Base-by-base conservation (phyloP, 1,284 basidiomycete genomes). In the Leucoagaricus sp. region DNA sequence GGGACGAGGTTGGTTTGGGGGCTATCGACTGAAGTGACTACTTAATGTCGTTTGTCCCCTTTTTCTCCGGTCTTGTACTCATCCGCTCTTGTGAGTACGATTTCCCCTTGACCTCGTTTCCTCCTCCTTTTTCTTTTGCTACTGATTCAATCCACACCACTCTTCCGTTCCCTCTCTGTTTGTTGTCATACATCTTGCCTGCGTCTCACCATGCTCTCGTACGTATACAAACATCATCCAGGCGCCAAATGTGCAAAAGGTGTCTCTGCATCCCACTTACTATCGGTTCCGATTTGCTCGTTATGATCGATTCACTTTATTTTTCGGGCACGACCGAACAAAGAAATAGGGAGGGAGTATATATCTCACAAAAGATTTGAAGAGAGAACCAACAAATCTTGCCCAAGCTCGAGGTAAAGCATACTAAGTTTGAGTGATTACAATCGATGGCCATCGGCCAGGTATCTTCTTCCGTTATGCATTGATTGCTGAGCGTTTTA, bases 121-220 rank as follows among this genome's bases (percentile, higher is more conserved):
- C 4, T 23, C 23, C 19, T 42, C 10, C 13, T 19, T 10, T 42
- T 42, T 21, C 23, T 65, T 70, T 23, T 65, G 63, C 64, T 64
- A 60, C 55, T 58, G 65, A 55, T 55, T 62, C n/a, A n/a, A n/a
- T n/a, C 63, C 62, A 57, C 64, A 55, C 36, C 36, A 38, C 36
- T 38, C 36, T 38, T 10, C 13, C 36, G 12, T 38, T 21, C 17
- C 23, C 17, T 42, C 19, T 9, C 21, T 19, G 17, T 13, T 34
- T 29, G 29, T 45, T 49, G 25, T 49, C 41, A 33, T 42, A 49
- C 48, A 29, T 48, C 58, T 52, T 57, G 51, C 54, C 42, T 49
- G 34, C 60, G 60, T 58, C 59, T 57, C 58, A 57, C 44, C 52
- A 53, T 45, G 53, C 23, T 55, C 47, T 51, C 45, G 52, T 57